Base-by-base conservation (phyloP, 805 yeast genomes). In the Saccharomycopsis amapae region DNA sequence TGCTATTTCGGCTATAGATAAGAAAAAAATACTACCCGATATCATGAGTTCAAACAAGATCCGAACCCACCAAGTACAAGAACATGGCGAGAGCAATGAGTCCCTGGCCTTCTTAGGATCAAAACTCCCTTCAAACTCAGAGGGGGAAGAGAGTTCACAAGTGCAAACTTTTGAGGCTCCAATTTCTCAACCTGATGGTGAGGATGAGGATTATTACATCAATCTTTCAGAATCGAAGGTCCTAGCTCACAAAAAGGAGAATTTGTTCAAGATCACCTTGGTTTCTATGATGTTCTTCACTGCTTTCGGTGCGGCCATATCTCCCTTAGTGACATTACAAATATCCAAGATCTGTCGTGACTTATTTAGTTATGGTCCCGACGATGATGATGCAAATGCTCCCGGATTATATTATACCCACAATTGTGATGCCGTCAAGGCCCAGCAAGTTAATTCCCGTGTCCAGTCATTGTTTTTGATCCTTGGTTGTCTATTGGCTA, bases 221-320 rank as follows among this genome's bases (percentile, higher is more conserved):
- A n/a, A n/a, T n/a, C 12, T 26, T 9, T 26, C 30, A 9, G 30
- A 26, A 26, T 26, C 30, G 12, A 26, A 7, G 30, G 30, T 26
- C 10, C 7, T 26, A 12, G 12, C 10, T 12, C 30, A 26, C 12
- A 26, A 26, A 26, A 26, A 26, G 12, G n/a, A 15, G 12, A 71
- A 81, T 2, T 61, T 78, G 6, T 53, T 62, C n/a, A 65, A 76
- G 62, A 57, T 81, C 10, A 67, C 78, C 22, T 32, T 65, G 2
- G 58, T 69, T 1, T 37, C 72, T 2, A 67, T 76, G 32, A 36
- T 73, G 3, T 60, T 63, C 45, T 65, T 79, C 6, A 56, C 78
- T 41, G 62, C 75, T 0, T 58, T 58, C 17, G 68, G 67, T 22
- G 48, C 70, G 6, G 53, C 66, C 3, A n/a, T 67, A 7, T 63